Evolutionary conservation across 2,329 filamentous ascomycete species (phyloP), one percentile per base, ranked within the genome.

Genomic region (Colletotrichum sansevieriae): DNA sequence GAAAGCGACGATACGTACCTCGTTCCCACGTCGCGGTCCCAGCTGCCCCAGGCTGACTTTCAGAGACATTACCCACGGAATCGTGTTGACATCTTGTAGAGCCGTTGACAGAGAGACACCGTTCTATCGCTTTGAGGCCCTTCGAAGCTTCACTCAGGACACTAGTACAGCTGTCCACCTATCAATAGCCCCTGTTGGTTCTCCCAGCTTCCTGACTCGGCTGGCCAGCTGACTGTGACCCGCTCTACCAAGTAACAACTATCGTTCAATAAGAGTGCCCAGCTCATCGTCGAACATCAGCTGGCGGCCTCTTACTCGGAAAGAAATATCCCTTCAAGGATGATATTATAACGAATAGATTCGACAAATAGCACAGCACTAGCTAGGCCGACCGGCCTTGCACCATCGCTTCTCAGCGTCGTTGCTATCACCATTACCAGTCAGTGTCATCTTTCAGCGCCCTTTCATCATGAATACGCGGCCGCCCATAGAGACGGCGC

Each of bases 391-490:
- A 35, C 20, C 39, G 22, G 47, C 29, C 65, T 52, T 46, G 18
- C 33, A 35, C 25, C 60, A 29, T n/a, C 33, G 51, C 52, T 29
- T 51, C 25, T 61, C 54, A 52, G 13, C 25, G 25, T 47, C 37
- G 39, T 56, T 22, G 13, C 29, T 9, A 29, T 29, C 29, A 29
- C 29, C 29, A 8, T 8, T 9, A 29, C 29, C 29, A 29, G 8
- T 29, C 33, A 47, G 20, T 35, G 22, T 47, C 25, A 51, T 57
- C 59, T 33, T n/a, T 6, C 55, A 44, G 22, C 49, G 37, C 18
- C 58, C 76, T 8, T 9, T 29, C 29, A 83, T 70, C 61, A 99
- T 98, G 96, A 96, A 98, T 78, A 97, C 94, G 49, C 88, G 95
- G 68, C 92, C 92, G 60, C 89, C 92, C 65, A 93, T 98, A 76